Evolutionary conservation across 2,329 filamentous ascomycete species (phyloP).

Genomic region (Pseudogymnoascus sp.): DNA sequence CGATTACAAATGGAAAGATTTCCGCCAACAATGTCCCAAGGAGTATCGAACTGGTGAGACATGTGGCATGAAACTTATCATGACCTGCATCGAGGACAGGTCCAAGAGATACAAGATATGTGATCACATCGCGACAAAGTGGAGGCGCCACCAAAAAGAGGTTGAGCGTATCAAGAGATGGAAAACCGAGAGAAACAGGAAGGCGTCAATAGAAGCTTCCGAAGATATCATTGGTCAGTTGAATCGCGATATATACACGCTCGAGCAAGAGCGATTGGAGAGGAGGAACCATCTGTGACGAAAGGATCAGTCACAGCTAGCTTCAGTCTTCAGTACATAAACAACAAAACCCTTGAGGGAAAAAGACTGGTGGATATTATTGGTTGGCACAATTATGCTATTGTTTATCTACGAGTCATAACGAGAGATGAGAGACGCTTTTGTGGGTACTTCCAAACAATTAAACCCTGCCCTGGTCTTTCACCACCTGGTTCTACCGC

Average conservation of each 20-base stretch:
- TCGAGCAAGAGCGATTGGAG: not conserved
- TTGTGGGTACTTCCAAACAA: no score
- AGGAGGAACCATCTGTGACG: not conserved
- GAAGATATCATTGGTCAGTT: constrained; percentile 49
- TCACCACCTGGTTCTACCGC: no score
- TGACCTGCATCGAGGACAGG: constrained; percentile 54
- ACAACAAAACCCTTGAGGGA: not conserved
- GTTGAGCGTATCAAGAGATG: constrained; percentile 66
- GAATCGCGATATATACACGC: not conserved
- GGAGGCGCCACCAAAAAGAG: constrained; percentile 66
- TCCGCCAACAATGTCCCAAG: constrained; percentile 84
- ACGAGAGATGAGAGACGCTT: no score
- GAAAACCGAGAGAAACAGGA: constrained; percentile 50
- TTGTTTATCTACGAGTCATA: no score
- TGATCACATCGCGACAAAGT: constrained; percentile 81
- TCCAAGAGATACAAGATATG: constrained; percentile 69
- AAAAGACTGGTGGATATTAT: not conserved
- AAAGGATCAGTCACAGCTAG: not conserved
- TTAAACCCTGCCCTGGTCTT: no score
- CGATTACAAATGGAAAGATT: constrained; percentile 92
- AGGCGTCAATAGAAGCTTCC: constrained; percentile 63
- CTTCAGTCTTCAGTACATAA: not conserved
- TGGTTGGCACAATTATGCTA: not conserved
- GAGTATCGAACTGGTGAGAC: constrained; percentile 95
- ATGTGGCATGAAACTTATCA: constrained; percentile 86